Evolutionary conservation across 2,329 filamentous ascomycete species (phyloP).

Genomic region (Clarireedia monteithiana): DNA sequence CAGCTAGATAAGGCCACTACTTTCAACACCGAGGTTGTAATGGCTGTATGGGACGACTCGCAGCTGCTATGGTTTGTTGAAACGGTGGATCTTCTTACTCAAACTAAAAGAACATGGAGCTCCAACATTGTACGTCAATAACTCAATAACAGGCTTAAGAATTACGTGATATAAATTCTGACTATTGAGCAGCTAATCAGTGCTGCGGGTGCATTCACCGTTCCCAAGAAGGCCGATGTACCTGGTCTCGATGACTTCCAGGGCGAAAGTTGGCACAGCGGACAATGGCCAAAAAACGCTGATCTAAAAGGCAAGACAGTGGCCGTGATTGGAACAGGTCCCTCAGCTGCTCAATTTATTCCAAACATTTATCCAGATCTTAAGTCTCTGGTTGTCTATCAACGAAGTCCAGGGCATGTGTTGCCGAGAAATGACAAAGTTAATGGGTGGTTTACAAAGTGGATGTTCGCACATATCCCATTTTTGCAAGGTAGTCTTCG

Average conservation of each 20-base stretch:
- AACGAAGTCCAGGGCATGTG: slow-evolving; percentile 1
- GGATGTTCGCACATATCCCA: not conserved
- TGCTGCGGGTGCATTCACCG: not conserved
- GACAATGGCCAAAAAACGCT: not conserved
- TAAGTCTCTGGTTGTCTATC: not conserved
- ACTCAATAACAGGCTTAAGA: not conserved
- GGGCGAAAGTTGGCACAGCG: not conserved
- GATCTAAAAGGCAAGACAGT: not conserved
- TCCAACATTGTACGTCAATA: not conserved
- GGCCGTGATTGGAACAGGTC: not conserved
- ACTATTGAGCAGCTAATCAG: not conserved
- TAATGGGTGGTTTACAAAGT: not conserved
- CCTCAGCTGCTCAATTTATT: slow-evolving; percentile 2
- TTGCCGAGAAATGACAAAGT: not conserved
- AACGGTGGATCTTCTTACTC: not conserved
- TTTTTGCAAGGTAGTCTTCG: not conserved
- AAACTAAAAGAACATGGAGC: not conserved
- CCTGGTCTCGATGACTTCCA: not conserved
- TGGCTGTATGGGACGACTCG: not conserved
- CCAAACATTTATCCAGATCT: not conserved
- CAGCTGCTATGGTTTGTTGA: not conserved
- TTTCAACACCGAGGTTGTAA: not conserved
- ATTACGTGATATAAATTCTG: not conserved
- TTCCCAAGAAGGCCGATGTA: not conserved
- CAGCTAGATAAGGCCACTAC: not conserved